Evolutionary conservation across 352 stramenopile species (phyloP).

Genomic region (Phytophthora sp.): DNA sequence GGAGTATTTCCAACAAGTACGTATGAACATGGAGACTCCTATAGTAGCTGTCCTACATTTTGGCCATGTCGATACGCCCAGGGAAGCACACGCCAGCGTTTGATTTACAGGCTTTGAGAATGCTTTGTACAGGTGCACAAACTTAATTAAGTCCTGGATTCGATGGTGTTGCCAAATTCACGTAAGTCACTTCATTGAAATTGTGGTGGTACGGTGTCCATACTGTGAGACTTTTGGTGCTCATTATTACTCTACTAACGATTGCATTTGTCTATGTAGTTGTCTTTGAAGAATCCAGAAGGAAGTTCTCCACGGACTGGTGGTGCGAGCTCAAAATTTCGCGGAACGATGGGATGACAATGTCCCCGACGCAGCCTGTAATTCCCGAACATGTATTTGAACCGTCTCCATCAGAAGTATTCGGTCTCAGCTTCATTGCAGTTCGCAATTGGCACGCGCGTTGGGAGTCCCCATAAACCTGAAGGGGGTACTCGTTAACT

Average conservation of each 20-base stretch:
- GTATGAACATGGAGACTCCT: no score
- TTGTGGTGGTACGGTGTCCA: no score
- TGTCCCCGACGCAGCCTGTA: conserved; percentile 14
- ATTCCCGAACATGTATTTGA: conserved; percentile 1
- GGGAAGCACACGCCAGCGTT: no score
- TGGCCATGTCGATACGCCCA: no score
- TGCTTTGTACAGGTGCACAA: no score
- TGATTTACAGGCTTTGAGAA: no score
- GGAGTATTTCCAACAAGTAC: no score
- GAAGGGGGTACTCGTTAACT: not conserved
- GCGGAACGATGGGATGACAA: conserved; percentile 32
- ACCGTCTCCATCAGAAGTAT: not conserved
- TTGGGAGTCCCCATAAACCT: not conserved
- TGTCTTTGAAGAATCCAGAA: conserved; percentile 20
- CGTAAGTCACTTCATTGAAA: no score
- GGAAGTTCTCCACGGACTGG: conserved; percentile 29
- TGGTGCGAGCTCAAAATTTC: conserved; percentile 26
- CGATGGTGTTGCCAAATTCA: no score
- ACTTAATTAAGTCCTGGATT: no score
- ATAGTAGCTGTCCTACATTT: no score
- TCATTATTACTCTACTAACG: not conserved
- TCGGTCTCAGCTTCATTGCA: conserved; percentile 16
- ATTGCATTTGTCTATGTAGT: not conserved
- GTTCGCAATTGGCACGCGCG: conserved; percentile 9
- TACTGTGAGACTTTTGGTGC: no score